Conservation (phyloP, 1,284 basidiomycete genomes). For the Sphagnurus paluster region DNA sequence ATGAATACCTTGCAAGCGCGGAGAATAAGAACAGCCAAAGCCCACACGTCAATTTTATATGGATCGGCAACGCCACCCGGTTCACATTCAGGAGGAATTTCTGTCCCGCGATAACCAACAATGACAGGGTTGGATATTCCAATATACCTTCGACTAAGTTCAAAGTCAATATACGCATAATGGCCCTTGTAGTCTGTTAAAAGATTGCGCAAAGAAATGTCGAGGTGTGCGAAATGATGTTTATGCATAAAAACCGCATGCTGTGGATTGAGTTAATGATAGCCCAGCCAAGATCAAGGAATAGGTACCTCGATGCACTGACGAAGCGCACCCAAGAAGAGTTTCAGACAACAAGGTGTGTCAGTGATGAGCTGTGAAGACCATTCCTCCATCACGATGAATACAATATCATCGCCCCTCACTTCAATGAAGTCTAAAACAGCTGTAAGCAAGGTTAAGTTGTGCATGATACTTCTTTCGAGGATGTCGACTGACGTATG, state of each 20-base stretch:
- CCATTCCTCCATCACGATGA: conserved; percentile 82
- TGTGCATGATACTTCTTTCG: too few species aligned
- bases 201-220: conserved; percentile 69
- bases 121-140: conserved; percentile 38
- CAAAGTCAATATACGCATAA: conserved; percentile 74
- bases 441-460: conserved; percentile 38
- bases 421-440: conserved; percentile 62
- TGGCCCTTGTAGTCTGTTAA: conserved; percentile 61
- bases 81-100: conserved; percentile 71
- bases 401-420: conserved; percentile 50
- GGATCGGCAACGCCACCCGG: conserved; percentile 50
- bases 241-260: conserved; percentile 70
- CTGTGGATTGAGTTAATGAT: conserved; percentile 31
- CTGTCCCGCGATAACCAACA: conserved; percentile 51
- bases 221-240: conserved; percentile 64
- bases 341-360: conserved; percentile 48
- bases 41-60: conserved; percentile 73
- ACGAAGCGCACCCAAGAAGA: conserved; percentile 57
- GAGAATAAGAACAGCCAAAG: conserved; percentile 61
- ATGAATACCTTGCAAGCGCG: conserved; percentile 59
- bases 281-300: neutral
- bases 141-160: conserved; percentile 58
- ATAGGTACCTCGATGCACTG: conserved; percentile 63
- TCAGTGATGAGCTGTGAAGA: conserved; percentile 58
- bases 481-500: conserved; percentile 56